Conservation (phyloP, 2,329 filamentous ascomycete genomes). For the Alternaria triticimaculans region DNA sequence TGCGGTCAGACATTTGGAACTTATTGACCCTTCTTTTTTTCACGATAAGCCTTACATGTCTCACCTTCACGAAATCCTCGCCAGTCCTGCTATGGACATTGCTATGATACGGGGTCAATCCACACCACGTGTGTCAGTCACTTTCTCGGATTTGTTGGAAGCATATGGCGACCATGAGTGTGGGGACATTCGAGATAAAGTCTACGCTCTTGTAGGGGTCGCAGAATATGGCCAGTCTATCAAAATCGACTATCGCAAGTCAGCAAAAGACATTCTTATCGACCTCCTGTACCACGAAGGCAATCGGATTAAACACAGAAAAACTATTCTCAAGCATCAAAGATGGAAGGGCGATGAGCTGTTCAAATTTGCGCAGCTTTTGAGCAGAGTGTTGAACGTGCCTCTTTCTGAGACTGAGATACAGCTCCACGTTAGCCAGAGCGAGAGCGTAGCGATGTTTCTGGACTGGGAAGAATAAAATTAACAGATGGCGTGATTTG, state of each 20-base stretch:
- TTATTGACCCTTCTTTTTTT: not conserved
- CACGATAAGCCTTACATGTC: too few species aligned
- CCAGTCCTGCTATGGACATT: not conserved
- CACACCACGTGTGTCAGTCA: too few species aligned
- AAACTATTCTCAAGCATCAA: too few species aligned
- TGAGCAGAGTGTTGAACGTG: not conserved
- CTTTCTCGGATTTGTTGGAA: not conserved
- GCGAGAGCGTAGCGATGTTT: too few species aligned
- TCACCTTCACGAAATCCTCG: not conserved
- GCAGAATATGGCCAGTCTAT: not conserved
- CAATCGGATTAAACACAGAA: too few species aligned
- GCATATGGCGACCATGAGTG: not conserved
- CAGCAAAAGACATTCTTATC: not conserved
- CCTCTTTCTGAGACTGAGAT: not conserved
- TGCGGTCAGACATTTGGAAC: too few species aligned
- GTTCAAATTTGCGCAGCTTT: too few species aligned
- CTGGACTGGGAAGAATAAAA: too few species aligned
- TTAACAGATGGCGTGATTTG: too few species aligned
- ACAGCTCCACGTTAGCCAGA: not conserved
- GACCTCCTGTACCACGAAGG: not conserved
- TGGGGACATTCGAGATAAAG: not conserved
- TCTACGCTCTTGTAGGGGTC: not conserved
- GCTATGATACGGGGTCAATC: not conserved
- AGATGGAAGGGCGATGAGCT: not conserved
- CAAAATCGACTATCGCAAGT: not conserved